Conservation (phyloP, 2,329 filamentous ascomycete species). For the Eurotiales sp. region DNA sequence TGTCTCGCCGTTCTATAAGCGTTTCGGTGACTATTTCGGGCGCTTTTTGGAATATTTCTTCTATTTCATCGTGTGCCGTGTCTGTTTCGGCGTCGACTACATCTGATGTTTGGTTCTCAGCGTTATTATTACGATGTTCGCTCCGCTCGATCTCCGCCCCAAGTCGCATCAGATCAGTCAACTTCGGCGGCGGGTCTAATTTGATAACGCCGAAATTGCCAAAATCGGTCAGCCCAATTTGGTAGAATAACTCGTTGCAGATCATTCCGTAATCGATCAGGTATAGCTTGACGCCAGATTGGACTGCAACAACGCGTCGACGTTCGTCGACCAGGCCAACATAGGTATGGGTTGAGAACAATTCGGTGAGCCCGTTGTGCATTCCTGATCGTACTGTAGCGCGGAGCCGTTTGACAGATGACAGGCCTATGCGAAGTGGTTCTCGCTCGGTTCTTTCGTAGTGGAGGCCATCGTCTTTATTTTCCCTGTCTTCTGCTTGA, state of each 20-base stretch:
- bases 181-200: conserved; percentile 70
- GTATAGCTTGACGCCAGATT: conserved; percentile 87
- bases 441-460: conserved; percentile 72
- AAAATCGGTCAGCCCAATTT: conserved; percentile 90
- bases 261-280: conserved; percentile 88
- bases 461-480: conserved; percentile 53
- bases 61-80: conserved; percentile 31
- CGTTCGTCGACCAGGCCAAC: conserved; percentile 87
- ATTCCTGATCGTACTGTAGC: conserved; percentile 74
- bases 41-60: conserved; percentile 63
- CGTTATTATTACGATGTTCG: not conserved
- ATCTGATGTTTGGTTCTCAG: not conserved
- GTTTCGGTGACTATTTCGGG: conserved; percentile 63
- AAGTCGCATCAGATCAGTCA: conserved; percentile 67
- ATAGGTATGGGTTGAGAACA: conserved; percentile 85
- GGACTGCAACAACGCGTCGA: conserved; percentile 84
- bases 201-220: conserved; percentile 85
- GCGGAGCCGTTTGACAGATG: conserved; percentile 81
- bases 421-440: conserved; percentile 66
- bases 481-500: conserved; percentile 19
- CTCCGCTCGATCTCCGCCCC: conserved; percentile 67
- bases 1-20: conserved; percentile 71
- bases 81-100: conserved; percentile 10
- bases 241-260: conserved; percentile 90
- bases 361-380: conserved; percentile 81